Base-by-base conservation (phyloP, 2,329 filamentous ascomycete species). In the Microsporum ferrugineum region DNA sequence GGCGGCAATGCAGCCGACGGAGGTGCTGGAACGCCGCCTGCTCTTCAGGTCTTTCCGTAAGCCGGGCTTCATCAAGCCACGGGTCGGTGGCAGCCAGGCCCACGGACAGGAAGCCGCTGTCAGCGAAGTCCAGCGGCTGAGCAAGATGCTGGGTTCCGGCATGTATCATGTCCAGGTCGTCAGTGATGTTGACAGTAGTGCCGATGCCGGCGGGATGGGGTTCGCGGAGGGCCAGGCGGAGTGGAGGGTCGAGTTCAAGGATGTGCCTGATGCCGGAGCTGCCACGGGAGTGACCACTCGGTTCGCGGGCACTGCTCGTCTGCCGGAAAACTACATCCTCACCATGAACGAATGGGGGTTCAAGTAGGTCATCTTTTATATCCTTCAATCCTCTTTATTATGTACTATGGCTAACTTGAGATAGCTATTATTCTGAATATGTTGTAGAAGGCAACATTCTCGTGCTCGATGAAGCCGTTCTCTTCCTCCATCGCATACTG, bases 1-100 rank as follows among this genome's bases (percentile, higher is more conserved):
- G 60, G 80, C 83, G 57, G 82, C 80, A 66, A 83, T 83, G 78
- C 83, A 84, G 68, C 84, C 84, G 43, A 76, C 77, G 66, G 74
- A 76, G 61, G 71, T 78, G 58, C 69, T 79, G 57, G 80, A 85
- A 70, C 79, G 83, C 62, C 78, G 80, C 69, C 72, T 84, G 65
- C 71, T 86, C 67, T 86, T 83, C 77, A 81, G 79, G 66, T 81
- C 82, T 61, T 73, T 73, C 66, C 75, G 77, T 67, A 76, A 80
- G 69, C 75, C 71, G 60, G 76, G 75, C 4, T 65, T 73, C 57
- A 67, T 72, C 64, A 74, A 71, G 61, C 69, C 72, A 56, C 72
- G 71, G 23, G 69, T 71, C n/a, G 75, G 76, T 38, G 75, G 73
- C 45, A 76, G 71, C 66, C 77, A 79, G 66, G 75, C 76, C 36